These are phyloP conservation scores for Aureobasidium sp. DNA, from an alignment of 2,329 filamentous ascomycete species.

Conservation along the genomic window DNA sequence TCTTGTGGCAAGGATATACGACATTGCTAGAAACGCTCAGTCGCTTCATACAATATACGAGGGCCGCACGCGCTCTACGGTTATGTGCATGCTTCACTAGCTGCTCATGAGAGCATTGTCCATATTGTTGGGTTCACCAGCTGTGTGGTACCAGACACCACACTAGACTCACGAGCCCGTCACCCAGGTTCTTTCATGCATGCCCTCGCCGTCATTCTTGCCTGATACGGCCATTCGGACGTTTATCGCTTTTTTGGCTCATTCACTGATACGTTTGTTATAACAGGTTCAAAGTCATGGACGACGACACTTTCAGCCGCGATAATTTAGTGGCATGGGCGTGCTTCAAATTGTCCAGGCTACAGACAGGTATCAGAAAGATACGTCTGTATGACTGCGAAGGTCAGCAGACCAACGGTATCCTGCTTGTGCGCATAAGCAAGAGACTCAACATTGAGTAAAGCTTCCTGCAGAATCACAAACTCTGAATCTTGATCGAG, in stretches of 20 bases:
- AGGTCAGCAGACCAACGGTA: constrained; percentile 58
- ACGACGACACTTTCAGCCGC: constrained; percentile 66
- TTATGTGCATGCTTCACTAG: background rate
- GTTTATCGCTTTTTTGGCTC: background rate
- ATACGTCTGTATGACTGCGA: constrained; percentile 66
- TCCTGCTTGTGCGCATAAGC: constrained; percentile 65
- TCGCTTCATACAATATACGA: background rate
- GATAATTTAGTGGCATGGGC: constrained; percentile 83
- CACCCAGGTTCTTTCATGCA: background rate
- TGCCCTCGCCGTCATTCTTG: background rate
- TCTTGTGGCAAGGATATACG: background rate
- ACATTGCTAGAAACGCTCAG: background rate
- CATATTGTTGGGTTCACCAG: background rate
- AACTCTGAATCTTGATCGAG: background rate
- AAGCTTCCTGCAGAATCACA: background rate
- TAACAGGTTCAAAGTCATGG: constrained; percentile 70
- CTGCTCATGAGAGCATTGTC: background rate
- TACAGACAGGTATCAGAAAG: constrained; percentile 69
- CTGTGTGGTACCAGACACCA: constrained; percentile 9
- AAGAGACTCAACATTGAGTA: constrained; percentile 38
- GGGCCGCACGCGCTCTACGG: background rate
- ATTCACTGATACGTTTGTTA: background rate
- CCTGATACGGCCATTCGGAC: background rate
- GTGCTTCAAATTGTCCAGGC: constrained; percentile 74
- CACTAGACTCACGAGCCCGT: constrained; percentile 3